These are phyloP conservation scores for Neospermospora avenae DNA, from an alignment of 2,329 filamentous ascomycete species.

Conservation along the genomic window DNA sequence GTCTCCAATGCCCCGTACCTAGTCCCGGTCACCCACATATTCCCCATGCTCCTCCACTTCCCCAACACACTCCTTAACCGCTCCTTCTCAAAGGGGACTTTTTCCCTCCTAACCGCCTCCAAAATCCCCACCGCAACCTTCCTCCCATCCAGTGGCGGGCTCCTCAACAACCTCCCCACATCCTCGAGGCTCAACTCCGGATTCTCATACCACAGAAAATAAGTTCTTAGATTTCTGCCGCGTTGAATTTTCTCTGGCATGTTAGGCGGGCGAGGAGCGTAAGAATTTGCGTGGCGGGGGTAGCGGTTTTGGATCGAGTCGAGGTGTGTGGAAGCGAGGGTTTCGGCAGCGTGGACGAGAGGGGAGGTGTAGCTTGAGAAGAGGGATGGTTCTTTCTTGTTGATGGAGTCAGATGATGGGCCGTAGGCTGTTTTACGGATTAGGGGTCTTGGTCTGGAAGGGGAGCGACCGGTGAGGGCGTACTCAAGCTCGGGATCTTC, in stretches of 20 bases:
- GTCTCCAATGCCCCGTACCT: conserved; percentile 5
- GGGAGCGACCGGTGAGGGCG: not conserved
- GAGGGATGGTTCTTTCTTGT: not conserved
- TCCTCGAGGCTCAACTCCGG: conserved; percentile 45
- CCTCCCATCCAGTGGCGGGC: conserved; percentile 53
- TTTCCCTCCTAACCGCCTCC: conserved; percentile 49
- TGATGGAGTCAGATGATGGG: not conserved
- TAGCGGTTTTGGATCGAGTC: conserved; percentile 22
- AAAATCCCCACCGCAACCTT: conserved; percentile 61
- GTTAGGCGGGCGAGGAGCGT: conserved; percentile 13
- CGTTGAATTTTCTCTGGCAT: not conserved
- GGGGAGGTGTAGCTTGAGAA: conserved; percentile 3
- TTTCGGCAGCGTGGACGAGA: conserved; percentile 1
- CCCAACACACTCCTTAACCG: conserved; percentile 45
- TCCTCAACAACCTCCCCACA: conserved; percentile 54
- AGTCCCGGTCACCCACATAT: not conserved
- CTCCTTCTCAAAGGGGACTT: conserved; percentile 46
- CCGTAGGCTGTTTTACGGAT: not conserved
- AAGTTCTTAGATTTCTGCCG: conserved; percentile 40
- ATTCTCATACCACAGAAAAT: conserved; percentile 61
- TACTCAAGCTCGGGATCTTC: conserved; percentile 25
- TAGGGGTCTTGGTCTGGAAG: not conserved
- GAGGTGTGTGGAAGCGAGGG: conserved; percentile 12
- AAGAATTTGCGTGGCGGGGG: conserved; percentile 11
- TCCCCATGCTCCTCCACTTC: not conserved